phyloP scores from a whole-genome alignment of 306 rosid genomes.

The Glycine tomentella region DNA sequence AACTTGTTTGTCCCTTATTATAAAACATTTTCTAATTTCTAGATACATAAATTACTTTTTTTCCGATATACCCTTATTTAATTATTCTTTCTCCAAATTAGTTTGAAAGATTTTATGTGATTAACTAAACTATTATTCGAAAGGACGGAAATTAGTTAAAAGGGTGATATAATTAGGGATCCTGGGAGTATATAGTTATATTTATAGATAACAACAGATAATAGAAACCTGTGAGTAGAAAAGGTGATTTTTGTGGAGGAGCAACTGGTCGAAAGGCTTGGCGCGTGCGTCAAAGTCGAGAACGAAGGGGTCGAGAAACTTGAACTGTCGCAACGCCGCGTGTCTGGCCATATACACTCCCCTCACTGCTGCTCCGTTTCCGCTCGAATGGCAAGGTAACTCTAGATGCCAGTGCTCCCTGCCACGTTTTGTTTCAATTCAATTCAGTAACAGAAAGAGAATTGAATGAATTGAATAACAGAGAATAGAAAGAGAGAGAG shows the following conservation, averaged over 20 bases:
- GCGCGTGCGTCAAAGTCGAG: neutral
- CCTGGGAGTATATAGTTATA: too few relatives aligned
- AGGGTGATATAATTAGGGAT: too few relatives aligned
- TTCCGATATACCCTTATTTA: too few relatives aligned
- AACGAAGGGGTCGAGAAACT: constrained; percentile 64
- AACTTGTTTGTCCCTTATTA: too few relatives aligned
- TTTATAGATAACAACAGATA: too few relatives aligned
- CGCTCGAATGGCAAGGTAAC: too few relatives aligned
- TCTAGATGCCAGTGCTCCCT: constrained; percentile 64
- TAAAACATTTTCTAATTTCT: too few relatives aligned
- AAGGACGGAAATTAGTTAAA: too few relatives aligned
- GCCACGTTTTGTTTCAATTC: neutral
- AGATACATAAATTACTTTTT: too few relatives aligned
- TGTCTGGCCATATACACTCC: constrained; percentile 62
- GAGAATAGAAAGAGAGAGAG: neutral
- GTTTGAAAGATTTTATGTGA: too few relatives aligned
- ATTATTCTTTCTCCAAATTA: too few relatives aligned
- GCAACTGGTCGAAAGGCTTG: constrained; percentile 52
- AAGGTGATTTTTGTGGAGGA: constrained; percentile 52
- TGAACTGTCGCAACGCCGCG: constrained; percentile 62
- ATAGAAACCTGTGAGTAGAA: constrained; percentile 55
- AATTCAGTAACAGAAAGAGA: neutral
- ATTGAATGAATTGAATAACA: neutral
- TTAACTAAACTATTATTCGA: too few relatives aligned
- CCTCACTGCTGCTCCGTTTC: constrained; percentile 58